These are phyloP conservation scores for Lecanicillium sp. DNA, from an alignment of 2,329 filamentous ascomycete genomes.

Conservation along the genomic window DNA sequence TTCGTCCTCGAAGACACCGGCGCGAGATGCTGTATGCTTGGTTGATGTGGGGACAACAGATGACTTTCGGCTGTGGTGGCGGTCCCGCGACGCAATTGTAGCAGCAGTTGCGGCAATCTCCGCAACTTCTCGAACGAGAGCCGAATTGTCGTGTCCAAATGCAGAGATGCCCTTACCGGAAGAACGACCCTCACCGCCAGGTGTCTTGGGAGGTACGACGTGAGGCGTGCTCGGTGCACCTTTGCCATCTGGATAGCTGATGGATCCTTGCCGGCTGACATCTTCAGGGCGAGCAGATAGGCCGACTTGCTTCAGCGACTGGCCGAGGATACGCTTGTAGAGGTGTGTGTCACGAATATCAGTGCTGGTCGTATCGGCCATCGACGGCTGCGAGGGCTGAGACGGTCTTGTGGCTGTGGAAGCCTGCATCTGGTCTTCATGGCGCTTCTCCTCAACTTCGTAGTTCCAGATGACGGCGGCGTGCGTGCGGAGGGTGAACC, in stretches of 20 bases:
- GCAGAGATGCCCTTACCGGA: conserved; percentile 53
- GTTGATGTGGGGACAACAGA: conserved; percentile 25
- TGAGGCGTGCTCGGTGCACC: conserved; percentile 53
- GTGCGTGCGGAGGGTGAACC: conserved; percentile 93
- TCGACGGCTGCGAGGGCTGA: conserved; percentile 32
- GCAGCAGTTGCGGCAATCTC: conserved; percentile 92
- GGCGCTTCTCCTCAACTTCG: conserved; percentile 71
- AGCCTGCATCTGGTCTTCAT: conserved; percentile 43
- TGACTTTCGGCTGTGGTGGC: conserved; percentile 32
- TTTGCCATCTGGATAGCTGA: conserved; percentile 33
- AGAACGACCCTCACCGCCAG: conserved; percentile 33
- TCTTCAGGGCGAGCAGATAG: conserved; percentile 50
- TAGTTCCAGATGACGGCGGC: conserved; percentile 95
- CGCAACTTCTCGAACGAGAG: conserved; percentile 77
- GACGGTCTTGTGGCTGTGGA: conserved; percentile 23
- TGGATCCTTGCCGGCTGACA: conserved; percentile 34
- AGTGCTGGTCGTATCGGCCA: conserved; percentile 44
- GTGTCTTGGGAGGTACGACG: conserved; percentile 66
- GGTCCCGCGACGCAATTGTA: conserved; percentile 76
- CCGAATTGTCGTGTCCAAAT: conserved; percentile 74
- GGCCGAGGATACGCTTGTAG: conserved; percentile 88
- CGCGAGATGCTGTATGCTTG: conserved; percentile 22
- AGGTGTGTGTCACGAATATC: conserved; percentile 83
- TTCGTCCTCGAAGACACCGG: conserved; percentile 40
- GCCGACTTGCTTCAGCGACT: conserved; percentile 80